Base-by-base conservation (phyloP, 495 filamentous ascomycete genomes). In the Cladorrhinum samala region DNA sequence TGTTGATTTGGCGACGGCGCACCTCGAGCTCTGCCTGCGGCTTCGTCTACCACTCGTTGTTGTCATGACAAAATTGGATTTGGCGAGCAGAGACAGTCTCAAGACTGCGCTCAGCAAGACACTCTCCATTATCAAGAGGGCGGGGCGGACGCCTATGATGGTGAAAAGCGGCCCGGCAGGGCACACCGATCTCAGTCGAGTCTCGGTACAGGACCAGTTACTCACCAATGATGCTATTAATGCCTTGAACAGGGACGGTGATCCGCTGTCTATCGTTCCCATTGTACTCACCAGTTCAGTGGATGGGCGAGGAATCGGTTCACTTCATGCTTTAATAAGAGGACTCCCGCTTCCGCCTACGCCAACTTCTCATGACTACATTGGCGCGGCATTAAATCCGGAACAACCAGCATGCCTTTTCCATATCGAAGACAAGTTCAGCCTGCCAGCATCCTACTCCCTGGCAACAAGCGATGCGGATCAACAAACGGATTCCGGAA, bases 241-340 rank as follows among this genome's bases (percentile, higher is more conserved):
- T 23, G 67, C 67, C 8, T 73, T 83, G 7, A 60, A 68, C 3
- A 58, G 69, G 18, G 70, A 67, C 11, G 65, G 74, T 9, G 77
- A 77, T 33, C 66, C 81, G 40, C 61, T 72, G 17, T 69, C 70
- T 2, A 71, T 80, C 39, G 87, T 97, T 8, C 93, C 94, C 1
- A 92, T 98, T 54, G 68, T 96, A 2, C 77, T 97, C 20, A 91
- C 90, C 17, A 96, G 90, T 57, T 86, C 91, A 9, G 84, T 95
- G 3, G 86, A 86, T 63, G 93, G 92, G 1, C 82, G 81, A 11
- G 92, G 92, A 1, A 84, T 97, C 50, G 80, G 83, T 17, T 76
- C 85, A 50, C 62, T 96, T 9, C 93, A 98, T 67, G 88, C 88
- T 23, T 74, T 97, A 6, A 77, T 98, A 19, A 78, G 82, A 46